Evolutionary conservation across 441 rosid species (phyloP).

Genomic region (Erodium moschatum): DNA sequence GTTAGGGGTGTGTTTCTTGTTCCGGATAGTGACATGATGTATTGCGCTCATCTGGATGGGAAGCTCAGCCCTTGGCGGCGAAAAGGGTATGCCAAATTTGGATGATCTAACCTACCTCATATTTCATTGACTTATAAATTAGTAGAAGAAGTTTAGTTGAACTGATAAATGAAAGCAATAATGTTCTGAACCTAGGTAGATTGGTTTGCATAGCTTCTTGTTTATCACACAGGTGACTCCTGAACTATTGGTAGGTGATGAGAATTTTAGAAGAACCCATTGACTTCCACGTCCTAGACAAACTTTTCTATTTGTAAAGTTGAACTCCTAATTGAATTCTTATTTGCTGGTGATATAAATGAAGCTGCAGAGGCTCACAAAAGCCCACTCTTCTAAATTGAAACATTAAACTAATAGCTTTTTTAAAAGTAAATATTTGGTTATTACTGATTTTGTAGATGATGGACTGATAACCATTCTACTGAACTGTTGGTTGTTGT

Average conservation of each 20-base stretch:
- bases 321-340: neutral
- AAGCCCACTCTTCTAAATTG: neutral
- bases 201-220: neutral
- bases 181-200: neutral
- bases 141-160: neutral
- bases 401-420: neutral
- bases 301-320: neutral
- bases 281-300: neutral
- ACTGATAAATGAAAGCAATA: neutral
- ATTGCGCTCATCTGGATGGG: conserved; percentile 85
- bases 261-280: neutral
- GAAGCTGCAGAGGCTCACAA: neutral
- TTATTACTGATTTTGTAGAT: neutral
- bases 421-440: neutral
- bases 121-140: neutral
- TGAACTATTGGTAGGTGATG: conserved; percentile 2
- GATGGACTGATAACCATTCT: neutral
- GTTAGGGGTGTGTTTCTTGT: conserved; percentile 74
- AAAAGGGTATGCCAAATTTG: conserved; percentile 53
- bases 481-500: neutral
- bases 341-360: neutral
- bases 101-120: neutral
- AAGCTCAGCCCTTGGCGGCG: conserved; percentile 87
- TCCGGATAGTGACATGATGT: conserved; percentile 64
- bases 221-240: neutral